Base-by-base conservation (phyloP, 805 yeast species). In the Monosporozyma siamensis region DNA sequence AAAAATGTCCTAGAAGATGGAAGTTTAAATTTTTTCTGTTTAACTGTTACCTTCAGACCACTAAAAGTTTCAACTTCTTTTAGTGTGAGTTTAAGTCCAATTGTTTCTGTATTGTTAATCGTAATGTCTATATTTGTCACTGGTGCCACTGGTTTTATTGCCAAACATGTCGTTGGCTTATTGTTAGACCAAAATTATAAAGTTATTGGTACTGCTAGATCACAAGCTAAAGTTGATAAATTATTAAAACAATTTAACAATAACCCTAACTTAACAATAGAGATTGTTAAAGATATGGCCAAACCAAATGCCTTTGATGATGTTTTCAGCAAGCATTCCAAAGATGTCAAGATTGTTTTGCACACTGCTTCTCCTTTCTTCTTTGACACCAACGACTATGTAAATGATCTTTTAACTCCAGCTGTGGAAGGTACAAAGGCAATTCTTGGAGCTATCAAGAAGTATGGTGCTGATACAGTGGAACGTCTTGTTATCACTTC, bases 291-390 rank as follows among this genome's bases (percentile, higher is more conserved):
- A 18, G 71, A 67, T 47, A 54, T 67, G 15, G 44, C 60, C 7
- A 40, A 41, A 7, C 48, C 50, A 12, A 65, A 66, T 30, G 74
- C 78, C 0, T 76, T 77, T 45, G 74, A 71, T 46, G 55, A 58
- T 9, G 68, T 68, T 1, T 61, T 77, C 38, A 46, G 60, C 30
- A 56, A 61, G 17, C 56, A 60, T 26, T 69, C 71, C 45, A 71
- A 72, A 25, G 79, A 77, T 32, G 69, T 77, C 43, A 63, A 64
- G 9, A 74, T 70, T 25, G 77, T 78, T 39, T 49, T 78, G 32
- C 85, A 78, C 57, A 69, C 79, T 9, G 84, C 84, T 2, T 71
- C 80, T 11, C 82, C 84, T 10, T 72, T 72, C 54, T 62, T 68
- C 20, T 71, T 68, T 54, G 65, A 68, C 9, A 58, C 65, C 11